phyloP scores from a whole-genome alignment of 768 basidiomycete genomes.

The Agrocybe chaxingu region DNA sequence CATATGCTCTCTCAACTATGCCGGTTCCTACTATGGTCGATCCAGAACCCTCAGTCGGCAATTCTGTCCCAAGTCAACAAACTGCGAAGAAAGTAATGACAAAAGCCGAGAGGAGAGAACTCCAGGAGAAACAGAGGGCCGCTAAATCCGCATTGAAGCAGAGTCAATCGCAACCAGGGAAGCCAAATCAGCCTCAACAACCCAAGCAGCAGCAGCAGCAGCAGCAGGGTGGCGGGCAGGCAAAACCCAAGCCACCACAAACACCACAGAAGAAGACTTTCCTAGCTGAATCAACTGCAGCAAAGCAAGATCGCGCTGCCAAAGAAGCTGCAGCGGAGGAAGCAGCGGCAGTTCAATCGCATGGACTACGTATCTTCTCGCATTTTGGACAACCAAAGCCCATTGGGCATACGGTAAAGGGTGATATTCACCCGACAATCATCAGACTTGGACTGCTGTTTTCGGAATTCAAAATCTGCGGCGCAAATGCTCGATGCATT shows the following conservation, averaged over 20 bases:
- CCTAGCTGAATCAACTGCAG: conserved; percentile 22
- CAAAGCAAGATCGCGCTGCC: conserved; percentile 19
- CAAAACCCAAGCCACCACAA: conserved; percentile 26
- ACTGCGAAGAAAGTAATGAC: conserved; percentile 71
- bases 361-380: conserved; percentile 79
- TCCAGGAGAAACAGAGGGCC: conserved; percentile 77
- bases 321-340: conserved; percentile 31
- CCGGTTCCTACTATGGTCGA: conserved; percentile 11
- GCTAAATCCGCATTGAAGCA: conserved; percentile 58
- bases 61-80: conserved; percentile 10
- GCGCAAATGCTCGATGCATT: conserved; percentile 94
- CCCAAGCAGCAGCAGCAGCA: conserved; percentile 16
- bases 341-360: conserved; percentile 40
- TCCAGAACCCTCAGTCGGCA: conserved; percentile 5
- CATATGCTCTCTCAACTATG: conserved; percentile 12
- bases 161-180: conserved; percentile 18
- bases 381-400: conserved; percentile 80
- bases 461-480: conserved; percentile 87
- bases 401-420: conserved; percentile 54
- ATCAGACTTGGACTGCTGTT: conserved; percentile 86
- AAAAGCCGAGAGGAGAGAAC: conserved; percentile 76
- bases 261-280: conserved; percentile 31
- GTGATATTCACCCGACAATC: conserved; percentile 89
- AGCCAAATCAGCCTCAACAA: conserved; percentile 14
- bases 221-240: conserved; percentile 16